These are phyloP conservation scores for Didymosphaeria variabile DNA, from an alignment of 2,329 filamentous ascomycete genomes.

Conservation along the genomic window DNA sequence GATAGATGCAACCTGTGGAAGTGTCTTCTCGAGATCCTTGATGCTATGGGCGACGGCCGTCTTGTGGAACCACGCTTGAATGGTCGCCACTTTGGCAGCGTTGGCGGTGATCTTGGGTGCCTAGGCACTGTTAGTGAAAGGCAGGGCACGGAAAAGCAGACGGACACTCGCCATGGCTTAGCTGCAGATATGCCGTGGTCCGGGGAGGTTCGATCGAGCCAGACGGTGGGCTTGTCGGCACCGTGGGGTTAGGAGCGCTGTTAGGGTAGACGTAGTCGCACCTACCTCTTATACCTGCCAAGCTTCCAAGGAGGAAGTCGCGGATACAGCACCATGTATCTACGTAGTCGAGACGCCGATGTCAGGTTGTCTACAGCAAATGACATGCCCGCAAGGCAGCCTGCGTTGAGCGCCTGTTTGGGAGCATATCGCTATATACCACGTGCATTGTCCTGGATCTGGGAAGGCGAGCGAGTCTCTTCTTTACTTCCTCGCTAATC, in stretches of 20 bases:
- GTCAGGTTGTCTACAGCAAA: background rate
- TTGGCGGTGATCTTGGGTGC: conserved; percentile 66
- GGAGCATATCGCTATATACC: background rate
- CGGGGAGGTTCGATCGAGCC: background rate
- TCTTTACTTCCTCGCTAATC: no score
- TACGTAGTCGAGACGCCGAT: no score
- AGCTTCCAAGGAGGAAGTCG: conserved; percentile 22
- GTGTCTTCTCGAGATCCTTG: conserved; percentile 72
- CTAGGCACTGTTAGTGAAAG: conserved; percentile 37
- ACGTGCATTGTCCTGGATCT: background rate
- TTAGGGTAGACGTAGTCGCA: conserved; percentile 8
- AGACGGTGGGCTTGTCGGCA: background rate
- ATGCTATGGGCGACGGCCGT: conserved; percentile 70
- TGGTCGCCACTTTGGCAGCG: conserved; percentile 65
- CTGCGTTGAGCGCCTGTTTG: background rate
- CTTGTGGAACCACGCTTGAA: conserved; percentile 67
- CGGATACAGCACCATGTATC: conserved; percentile 7
- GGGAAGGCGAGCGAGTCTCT: background rate
- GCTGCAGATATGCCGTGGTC: conserved; percentile 19
- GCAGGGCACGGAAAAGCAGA: no score
- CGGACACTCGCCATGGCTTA: conserved; percentile 20
- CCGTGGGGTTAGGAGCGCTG: background rate
- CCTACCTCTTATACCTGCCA: conserved; percentile 26
- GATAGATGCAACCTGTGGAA: conserved; percentile 69
- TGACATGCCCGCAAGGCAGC: background rate